Evolutionary conservation across 495 filamentous ascomycete species (phyloP).

Genomic region (Neurospora terricola): DNA sequence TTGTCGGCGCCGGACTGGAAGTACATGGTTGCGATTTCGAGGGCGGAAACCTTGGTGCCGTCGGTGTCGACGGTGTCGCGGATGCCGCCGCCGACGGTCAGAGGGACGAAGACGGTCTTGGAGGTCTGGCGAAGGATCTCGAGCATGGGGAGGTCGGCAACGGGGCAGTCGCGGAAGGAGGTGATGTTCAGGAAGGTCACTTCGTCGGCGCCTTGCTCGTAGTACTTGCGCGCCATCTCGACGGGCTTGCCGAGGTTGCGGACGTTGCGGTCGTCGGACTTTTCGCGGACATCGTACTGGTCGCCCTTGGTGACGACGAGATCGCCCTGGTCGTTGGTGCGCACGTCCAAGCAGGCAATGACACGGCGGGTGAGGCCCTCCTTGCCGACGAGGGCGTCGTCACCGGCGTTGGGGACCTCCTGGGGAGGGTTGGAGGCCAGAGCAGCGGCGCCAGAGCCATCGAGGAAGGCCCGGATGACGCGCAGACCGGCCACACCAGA

Average conservation of each 20-base stretch:
- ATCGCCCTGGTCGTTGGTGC: conserved; percentile 91
- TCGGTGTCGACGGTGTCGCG: conserved; percentile 81
- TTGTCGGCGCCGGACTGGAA: conserved; percentile 98
- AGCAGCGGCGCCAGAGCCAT: conserved; percentile 46
- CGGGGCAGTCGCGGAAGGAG: conserved; percentile 86
- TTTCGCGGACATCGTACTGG: conserved; percentile 99
- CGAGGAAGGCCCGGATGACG: conserved; percentile 75
- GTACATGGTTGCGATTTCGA: conserved; percentile 92
- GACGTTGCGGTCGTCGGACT: conserved; percentile 62
- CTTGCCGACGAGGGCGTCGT: conserved; percentile 12
- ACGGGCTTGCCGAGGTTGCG: conserved; percentile 94
- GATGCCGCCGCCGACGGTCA: conserved; percentile 93
- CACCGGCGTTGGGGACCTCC: not conserved
- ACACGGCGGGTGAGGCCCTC: conserved; percentile 75
- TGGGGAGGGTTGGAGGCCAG: conserved; percentile 16
- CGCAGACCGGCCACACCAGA: conserved; percentile 80
- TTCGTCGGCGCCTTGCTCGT: conserved; percentile 93
- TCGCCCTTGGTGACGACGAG: conserved; percentile 97
- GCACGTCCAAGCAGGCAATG: conserved; percentile 93
- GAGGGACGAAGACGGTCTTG: conserved; percentile 90
- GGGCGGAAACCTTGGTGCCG: conserved; percentile 74
- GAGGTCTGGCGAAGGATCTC: conserved; percentile 81
- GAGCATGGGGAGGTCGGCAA: conserved; percentile 89
- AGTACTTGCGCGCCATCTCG: conserved; percentile 87
- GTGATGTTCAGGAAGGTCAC: conserved; percentile 98